Evolutionary conservation across 2,329 filamentous ascomycete species (phyloP), one percentile per base, ranked within the genome.

Genomic region (Beauveria bassiana): DNA sequence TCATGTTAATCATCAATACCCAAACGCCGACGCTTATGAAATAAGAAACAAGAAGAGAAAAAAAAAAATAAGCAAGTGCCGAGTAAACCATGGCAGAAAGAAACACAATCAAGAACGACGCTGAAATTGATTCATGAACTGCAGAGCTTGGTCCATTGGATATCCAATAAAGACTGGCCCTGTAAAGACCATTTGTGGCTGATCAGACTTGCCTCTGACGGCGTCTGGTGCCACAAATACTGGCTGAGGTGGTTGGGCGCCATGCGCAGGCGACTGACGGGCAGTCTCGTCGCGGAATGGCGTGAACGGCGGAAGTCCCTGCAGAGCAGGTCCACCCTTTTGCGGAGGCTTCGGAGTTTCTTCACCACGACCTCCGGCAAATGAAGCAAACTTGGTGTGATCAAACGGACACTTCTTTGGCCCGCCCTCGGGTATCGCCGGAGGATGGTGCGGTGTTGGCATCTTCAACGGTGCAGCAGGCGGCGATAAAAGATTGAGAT

Each of bases 111-210:
- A 60, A 60, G 58, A 53, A 40, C 42, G 58, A 60, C 68, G 67
- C 68, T 71, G 79, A 63, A 79, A 81, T 61, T 85, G 80, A 66
- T 89, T 86, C 78, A 96, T 82, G 57, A 96, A 81, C 60, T 84
- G 80, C 26, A 90, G 83, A n/a, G 90, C 89, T 71, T 96, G 87
- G 63, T 96, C 90, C 64, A 91, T 83, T 10, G 88, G 86, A 69
- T 96, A 97, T 0, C 93, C 93, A 68, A 98, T 91, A 70, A 97
- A 97, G 0, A 97, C 92, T 0, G 93, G 93, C 0, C 93, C 93
- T 9, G 90, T 96, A 70, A 97, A 96, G 0, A 96, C 80, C 83
- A 97, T 89, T 67, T 89, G 87, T 10, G 90, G 84, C 10, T 67
- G 66, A 10, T 67, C 70, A 45, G 65, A 64, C 6, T 66, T 66